Percentiles rank a stretch among this genome's conserved stretches.
Evolutionary conservation across 768 basidiomycete genomes (phyloP).

Genomic region (Calvatia gigantea): DNA sequence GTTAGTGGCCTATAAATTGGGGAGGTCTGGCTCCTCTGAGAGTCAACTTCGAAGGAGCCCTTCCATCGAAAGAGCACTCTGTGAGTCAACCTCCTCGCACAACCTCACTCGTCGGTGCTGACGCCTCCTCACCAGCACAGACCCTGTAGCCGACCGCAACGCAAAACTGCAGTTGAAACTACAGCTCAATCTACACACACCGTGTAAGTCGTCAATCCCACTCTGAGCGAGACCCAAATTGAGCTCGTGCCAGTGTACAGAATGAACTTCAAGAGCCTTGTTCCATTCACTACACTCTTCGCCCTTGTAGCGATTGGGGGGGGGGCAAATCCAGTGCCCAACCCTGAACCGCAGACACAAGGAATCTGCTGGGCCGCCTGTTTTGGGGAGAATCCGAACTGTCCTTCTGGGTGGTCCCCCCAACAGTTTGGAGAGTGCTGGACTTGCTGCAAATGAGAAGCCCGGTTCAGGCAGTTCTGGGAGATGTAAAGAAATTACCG

Average conservation of each 20-base stretch:
- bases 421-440: not conserved
- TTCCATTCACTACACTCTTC: not conserved
- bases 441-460: slow-evolving; percentile 1
- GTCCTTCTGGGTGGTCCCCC: not conserved
- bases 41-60: not conserved
- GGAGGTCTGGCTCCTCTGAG: not conserved
- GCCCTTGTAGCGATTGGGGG: not conserved
- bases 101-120: not conserved
- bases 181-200: not conserved
- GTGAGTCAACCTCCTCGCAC: not conserved
- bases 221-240: not conserved
- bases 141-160: too few species aligned
- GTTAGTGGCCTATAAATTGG: not conserved
- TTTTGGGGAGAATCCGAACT: not conserved
- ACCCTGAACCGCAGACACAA: not conserved
- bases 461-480: too few species aligned
- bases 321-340: not conserved
- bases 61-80: too few species aligned
- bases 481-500: too few species aligned
- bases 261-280: not conserved
- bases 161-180: too few species aligned
- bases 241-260: not conserved
- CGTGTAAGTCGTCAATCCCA: not conserved
- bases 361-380: not conserved
- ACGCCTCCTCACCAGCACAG: too few species aligned